Conservation (phyloP, 495 filamentous ascomycete genomes). For the Penicillium antarcticum region DNA sequence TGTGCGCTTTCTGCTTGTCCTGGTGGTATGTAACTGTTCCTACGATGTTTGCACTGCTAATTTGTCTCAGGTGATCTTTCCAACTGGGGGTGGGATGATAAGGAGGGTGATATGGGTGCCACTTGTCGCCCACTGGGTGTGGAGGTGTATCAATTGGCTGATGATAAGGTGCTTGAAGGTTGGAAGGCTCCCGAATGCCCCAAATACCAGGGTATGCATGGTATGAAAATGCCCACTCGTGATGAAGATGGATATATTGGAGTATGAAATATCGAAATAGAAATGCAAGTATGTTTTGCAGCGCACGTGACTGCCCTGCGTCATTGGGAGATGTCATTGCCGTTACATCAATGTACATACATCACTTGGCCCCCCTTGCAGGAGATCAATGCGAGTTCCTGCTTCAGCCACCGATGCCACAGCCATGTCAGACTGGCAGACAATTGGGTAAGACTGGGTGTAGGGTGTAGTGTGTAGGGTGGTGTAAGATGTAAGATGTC, state of each 20-base stretch:
- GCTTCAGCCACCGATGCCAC: too few relatives aligned
- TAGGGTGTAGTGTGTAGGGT: too few relatives aligned
- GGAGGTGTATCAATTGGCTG: conserved; percentile 61
- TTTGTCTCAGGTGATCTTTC: conserved; percentile 64
- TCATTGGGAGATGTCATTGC: conserved; percentile 17
- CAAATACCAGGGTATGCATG: conserved; percentile 65
- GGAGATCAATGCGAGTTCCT: too few relatives aligned
- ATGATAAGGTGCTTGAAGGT: conserved; percentile 45
- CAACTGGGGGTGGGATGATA: conserved; percentile 70
- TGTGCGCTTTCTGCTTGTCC: conserved; percentile 67
- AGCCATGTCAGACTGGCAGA: too few relatives aligned
- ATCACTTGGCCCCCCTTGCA: too few relatives aligned
- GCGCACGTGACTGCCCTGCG: conserved; percentile 26
- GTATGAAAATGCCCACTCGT: conserved; percentile 49
- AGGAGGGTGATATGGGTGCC: conserved; percentile 63
- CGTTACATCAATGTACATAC: conserved; percentile 16
- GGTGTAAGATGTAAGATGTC: too few relatives aligned
- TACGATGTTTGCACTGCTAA: conserved; percentile 16
- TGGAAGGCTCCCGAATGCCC: conserved; percentile 60
- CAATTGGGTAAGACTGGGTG: too few relatives aligned
- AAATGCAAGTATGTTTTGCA: conserved; percentile 1
- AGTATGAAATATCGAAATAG: conserved; percentile 17
- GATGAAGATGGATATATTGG: conserved; percentile 32
- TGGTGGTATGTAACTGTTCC: conserved; percentile 34
- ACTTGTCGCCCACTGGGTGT: conserved; percentile 71